These are phyloP conservation scores for Ceratocystis huliohia DNA, from an alignment of 2,329 filamentous ascomycete genomes.

Conservation along the genomic window DNA sequence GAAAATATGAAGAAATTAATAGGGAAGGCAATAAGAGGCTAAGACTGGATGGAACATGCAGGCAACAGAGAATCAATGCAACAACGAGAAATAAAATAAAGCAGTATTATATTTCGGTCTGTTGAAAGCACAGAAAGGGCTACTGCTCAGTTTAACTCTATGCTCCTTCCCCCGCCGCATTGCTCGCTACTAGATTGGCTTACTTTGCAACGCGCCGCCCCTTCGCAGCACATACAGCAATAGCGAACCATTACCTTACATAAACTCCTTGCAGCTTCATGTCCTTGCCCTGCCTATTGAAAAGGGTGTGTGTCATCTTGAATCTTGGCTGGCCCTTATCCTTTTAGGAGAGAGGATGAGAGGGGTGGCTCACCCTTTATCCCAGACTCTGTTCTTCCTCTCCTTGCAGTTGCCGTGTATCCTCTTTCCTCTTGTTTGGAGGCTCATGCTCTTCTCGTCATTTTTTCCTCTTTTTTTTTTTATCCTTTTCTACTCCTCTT, in stretches of 20 bases:
- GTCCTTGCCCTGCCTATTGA: background rate
- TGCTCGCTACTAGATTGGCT: constrained; percentile 12
- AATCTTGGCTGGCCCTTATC: background rate
- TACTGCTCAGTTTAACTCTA: constrained; percentile 1
- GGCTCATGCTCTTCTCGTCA: background rate
- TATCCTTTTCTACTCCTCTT: background rate
- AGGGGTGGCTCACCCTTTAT: no score
- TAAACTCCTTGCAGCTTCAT: background rate
- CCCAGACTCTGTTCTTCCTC: background rate
- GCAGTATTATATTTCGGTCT: background rate
- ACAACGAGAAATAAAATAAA: background rate
- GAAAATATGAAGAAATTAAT: background rate
- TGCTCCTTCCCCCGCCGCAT: constrained; percentile 17
- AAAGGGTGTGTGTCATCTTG: constrained; percentile 3
- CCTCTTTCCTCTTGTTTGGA: background rate
- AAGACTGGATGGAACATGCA: background rate
- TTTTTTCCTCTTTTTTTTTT: background rate
- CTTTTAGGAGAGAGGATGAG: background rate
- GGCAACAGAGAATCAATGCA: background rate
- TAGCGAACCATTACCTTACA: no score
- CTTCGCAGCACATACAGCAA: no score
- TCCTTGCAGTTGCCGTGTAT: background rate
- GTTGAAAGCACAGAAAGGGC: background rate
- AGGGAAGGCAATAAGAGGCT: background rate
- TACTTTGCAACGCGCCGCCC: no score